These are phyloP conservation scores for Bjerkandera adusta DNA, from an alignment of 1,284 basidiomycete species.

Conservation along the genomic window DNA sequence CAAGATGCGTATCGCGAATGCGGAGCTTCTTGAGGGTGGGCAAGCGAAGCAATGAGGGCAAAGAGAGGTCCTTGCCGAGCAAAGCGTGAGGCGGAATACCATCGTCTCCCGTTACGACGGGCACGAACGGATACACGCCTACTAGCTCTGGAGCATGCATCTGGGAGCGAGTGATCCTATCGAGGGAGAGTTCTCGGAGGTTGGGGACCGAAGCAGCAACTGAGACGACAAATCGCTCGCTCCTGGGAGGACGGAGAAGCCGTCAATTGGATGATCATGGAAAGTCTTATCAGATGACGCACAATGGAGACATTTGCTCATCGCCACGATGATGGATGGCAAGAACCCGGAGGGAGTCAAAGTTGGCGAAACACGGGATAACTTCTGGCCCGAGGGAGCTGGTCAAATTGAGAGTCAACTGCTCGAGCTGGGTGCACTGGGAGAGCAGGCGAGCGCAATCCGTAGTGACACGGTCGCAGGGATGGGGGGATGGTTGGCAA, in stretches of 20 bases:
- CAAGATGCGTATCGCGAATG: constrained; percentile 69
- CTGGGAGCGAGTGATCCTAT: constrained; percentile 62
- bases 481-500: constrained; percentile 5
- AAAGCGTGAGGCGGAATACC: constrained; percentile 57
- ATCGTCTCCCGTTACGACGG: constrained; percentile 54
- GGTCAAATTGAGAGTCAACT: constrained; percentile 50
- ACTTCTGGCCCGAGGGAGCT: constrained; percentile 50
- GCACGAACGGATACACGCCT: constrained; percentile 52
- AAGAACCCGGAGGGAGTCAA: constrained; percentile 45
- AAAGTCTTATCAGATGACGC: constrained; percentile 29
- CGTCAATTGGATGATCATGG: background rate
- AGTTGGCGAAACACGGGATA: constrained; percentile 50
- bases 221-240: constrained; percentile 67
- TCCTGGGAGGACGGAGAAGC: constrained; percentile 39
- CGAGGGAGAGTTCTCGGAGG: constrained; percentile 55
- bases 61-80: constrained; percentile 54
- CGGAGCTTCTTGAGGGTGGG: constrained; percentile 57
- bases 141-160: constrained; percentile 56
- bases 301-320: constrained; percentile 58
- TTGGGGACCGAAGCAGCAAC: constrained; percentile 60
- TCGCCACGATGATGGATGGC: constrained; percentile 53
- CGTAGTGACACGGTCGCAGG: constrained; percentile 34
- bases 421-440: constrained; percentile 45
- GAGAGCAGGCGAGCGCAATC: constrained; percentile 48
- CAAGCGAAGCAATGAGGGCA: constrained; percentile 64